These are phyloP conservation scores for Gossypium turneri DNA, from an alignment of 345 rosid species.

Conservation along the genomic window DNA sequence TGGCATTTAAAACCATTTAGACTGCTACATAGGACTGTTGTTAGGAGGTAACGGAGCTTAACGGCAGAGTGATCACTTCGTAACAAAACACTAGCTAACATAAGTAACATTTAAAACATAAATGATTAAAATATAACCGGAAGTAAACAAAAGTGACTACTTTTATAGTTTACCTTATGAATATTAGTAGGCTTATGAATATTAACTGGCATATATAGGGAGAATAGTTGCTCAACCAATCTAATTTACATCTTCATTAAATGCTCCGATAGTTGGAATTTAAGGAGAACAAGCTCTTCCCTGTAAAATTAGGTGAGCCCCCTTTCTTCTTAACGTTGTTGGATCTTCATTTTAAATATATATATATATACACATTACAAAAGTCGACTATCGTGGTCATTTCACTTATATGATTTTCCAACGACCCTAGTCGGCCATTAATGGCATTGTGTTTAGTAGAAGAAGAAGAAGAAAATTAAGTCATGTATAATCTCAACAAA, in stretches of 20 bases:
- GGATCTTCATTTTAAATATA: neutral
- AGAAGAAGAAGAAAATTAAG: neutral
- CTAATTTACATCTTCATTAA: neutral
- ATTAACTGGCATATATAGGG: neutral
- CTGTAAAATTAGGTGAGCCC: neutral
- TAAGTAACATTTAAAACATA: no score
- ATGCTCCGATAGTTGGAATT: neutral
- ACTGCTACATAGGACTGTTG: rapidly evolving
- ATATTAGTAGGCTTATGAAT: no score
- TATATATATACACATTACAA: neutral
- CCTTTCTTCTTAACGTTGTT: neutral
- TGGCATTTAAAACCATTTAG: no score
- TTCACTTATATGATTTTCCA: neutral
- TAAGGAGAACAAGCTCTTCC: neutral
- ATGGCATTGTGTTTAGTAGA: neutral
- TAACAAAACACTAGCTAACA: no score
- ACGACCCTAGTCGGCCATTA: conserved; percentile 6
- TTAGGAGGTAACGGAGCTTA: no score
- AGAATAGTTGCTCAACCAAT: neutral
- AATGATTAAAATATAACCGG: no score
- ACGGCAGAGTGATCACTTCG: no score
- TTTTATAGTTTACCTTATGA: no score
- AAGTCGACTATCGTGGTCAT: neutral
- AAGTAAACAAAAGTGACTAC: no score
- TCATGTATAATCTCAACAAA: conserved; percentile 4